A percentile compares a stretch with the other conserved stretches of the same genome.
phyloP scores from a whole-genome alignment of 495 filamentous ascomycete species.

The Aspergillus sparsus region DNA sequence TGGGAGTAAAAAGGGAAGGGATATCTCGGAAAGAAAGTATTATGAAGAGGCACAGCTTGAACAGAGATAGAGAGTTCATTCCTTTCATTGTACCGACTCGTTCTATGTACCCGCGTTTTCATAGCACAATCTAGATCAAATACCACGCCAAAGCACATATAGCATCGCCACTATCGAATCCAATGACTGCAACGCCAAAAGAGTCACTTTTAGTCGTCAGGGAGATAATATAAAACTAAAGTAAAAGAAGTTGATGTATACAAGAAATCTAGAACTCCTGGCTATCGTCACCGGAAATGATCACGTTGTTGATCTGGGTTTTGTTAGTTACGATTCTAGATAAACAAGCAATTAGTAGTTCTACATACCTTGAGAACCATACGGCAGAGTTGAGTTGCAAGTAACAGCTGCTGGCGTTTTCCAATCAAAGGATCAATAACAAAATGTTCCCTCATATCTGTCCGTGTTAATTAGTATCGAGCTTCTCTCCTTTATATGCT shows the following conservation, averaged over 20 bases:
- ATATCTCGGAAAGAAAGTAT: not conserved
- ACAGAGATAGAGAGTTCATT: slow-evolving; percentile 7
- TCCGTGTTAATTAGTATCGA: slow-evolving; percentile 16
- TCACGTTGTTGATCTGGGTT: slow-evolving; percentile 81
- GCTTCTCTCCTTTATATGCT: not conserved
- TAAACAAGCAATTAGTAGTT: not conserved
- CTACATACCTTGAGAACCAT: slow-evolving; percentile 95
- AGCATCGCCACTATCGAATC: slow-evolving; percentile 9
- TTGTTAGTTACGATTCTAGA: slow-evolving; percentile 23
- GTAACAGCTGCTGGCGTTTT: slow-evolving; percentile 92
- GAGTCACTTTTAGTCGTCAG: slow-evolving; percentile 26
- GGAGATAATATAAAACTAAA: slow-evolving; percentile 15
- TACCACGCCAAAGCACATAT: slow-evolving; percentile 15
- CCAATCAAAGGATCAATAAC: slow-evolving; percentile 98
- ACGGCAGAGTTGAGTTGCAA: slow-evolving; percentile 95
- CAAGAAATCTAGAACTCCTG: slow-evolving; percentile 75
- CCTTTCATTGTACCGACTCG: slow-evolving; percentile 20
- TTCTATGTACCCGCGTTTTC: slow-evolving; percentile 23
- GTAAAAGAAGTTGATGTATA: slow-evolving; percentile 19
- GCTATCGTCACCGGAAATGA: slow-evolving; percentile 88
- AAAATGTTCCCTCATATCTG: slow-evolving; percentile 94
- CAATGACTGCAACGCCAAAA: slow-evolving; percentile 11
- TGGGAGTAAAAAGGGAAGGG: not conserved
- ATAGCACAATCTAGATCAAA: slow-evolving; percentile 20
- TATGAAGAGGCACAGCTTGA: not conserved